These are phyloP conservation scores for Candida incommunis DNA, from an alignment of 805 yeast species.

Conservation along the genomic window DNA sequence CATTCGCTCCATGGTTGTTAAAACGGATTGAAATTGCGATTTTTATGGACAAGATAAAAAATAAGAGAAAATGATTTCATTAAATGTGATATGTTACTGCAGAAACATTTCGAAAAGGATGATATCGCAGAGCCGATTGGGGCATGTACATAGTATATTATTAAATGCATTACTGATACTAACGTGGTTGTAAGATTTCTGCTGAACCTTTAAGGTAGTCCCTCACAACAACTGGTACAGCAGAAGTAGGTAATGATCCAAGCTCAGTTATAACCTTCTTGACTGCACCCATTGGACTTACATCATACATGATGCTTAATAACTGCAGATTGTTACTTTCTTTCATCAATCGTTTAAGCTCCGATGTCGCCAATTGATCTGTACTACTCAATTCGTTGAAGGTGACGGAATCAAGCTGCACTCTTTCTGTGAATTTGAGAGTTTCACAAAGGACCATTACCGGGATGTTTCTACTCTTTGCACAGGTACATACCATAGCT, in stretches of 20 bases:
- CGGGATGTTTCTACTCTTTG: constrained; percentile 77
- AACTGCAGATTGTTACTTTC: constrained; percentile 36
- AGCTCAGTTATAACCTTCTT: constrained; percentile 92
- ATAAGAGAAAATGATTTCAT: no score
- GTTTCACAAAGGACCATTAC: constrained; percentile 93
- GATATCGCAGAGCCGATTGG: no score
- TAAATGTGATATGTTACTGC: no score
- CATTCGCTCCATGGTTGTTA: constrained; percentile 60
- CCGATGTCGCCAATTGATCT: constrained; percentile 15
- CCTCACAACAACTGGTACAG: constrained; percentile 91
- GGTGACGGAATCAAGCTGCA: constrained; percentile 92
- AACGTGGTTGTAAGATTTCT: not conserved
- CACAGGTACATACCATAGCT: constrained; percentile 84
- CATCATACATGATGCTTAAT: constrained; percentile 78
- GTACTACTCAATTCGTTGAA: constrained; percentile 55
- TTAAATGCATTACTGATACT: not conserved
- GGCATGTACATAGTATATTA: no score
- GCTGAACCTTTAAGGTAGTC: constrained; percentile 38
- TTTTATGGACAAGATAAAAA: no score
- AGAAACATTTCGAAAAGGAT: no score
- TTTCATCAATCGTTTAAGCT: constrained; percentile 12
- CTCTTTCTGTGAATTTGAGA: constrained; percentile 86
- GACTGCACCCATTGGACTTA: constrained; percentile 87
- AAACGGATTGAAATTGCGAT: constrained; percentile 10
- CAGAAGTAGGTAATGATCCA: constrained; percentile 94